Conservation (phyloP, 768 basidiomycete species). For the Boletus rubropictus region DNA sequence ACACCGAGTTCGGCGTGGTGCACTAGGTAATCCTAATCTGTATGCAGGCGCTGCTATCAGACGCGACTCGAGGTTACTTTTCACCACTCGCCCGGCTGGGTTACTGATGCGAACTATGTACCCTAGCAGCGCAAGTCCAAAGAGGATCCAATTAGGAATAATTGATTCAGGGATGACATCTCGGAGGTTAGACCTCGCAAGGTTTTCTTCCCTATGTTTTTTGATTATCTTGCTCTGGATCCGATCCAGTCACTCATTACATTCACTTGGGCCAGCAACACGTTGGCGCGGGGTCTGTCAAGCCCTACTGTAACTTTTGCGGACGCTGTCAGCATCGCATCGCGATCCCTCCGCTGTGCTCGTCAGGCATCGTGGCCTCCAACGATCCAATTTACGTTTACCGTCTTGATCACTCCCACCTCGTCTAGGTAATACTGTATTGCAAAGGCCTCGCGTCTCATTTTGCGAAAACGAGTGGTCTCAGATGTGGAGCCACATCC, state of each 20-base stretch:
- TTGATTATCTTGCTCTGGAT: background rate
- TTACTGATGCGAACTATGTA: background rate
- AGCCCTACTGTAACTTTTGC: background rate
- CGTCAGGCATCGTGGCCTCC: conserved; percentile 16
- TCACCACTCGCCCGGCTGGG: conserved; percentile 1
- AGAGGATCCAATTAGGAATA: conserved; percentile 13
- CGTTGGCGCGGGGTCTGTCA: background rate
- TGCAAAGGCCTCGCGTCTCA: conserved; percentile 8
- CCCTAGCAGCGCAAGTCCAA: background rate
- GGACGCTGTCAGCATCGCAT: background rate
- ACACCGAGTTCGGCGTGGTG: too few species aligned
- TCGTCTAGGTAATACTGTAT: conserved; percentile 12
- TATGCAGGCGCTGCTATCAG: background rate
- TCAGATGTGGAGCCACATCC: conserved; percentile 7
- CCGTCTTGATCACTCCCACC: conserved; percentile 9
- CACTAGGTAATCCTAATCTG: too few species aligned
- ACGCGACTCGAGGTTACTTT: background rate
- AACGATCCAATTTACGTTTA: conserved; percentile 25
- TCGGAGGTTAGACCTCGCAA: background rate
- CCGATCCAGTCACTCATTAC: background rate
- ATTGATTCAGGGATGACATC: conserved; percentile 2
- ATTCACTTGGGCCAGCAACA: conserved; percentile 1
- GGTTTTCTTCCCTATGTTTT: background rate
- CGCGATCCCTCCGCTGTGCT: background rate
- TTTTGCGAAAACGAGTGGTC: conserved; percentile 7